Evolutionary conservation across 2,329 filamentous ascomycete species (phyloP), one percentile per base, ranked within the genome.

Genomic region (Microdochium nivale): DNA sequence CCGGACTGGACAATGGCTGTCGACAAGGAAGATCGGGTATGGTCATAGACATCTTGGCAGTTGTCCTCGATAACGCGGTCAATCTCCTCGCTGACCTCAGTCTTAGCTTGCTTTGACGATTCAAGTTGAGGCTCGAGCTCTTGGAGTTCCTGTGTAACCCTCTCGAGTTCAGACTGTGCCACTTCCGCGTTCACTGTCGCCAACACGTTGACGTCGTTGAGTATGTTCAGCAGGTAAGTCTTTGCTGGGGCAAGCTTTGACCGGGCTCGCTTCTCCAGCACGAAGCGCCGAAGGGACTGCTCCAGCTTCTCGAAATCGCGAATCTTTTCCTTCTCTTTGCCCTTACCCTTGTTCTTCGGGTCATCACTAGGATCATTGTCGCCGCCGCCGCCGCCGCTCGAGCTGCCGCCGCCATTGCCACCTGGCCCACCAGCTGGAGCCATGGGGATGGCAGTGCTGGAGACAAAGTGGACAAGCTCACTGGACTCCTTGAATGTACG

Each of bases 381-480:
- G 14, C 75, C 78, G n/a, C 78, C 81, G 40, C 77, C 79, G 32
- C 77, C 77, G 27, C 75, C 77, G 51, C 76, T 76, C 19, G 71
- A 68, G 46, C 73, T 74, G 35, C 77, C 78, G 40, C 78, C 77
- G 44, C 76, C 77, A 23, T 19, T 23, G 53, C 74, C 70, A 30
- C 78, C 78, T 9, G 75, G 76, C 32, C 76, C 78, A 35, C 75
- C 75, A n/a, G 78, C 75, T 10, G 83, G 79, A 1, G 77, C 78
- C 51, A 88, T 84, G 0, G 92, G 92, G 53, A 99, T 88, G 3
- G 91, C 91, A 65, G 96, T 96, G 65, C 92, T 97, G 2, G 94
- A 97, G 2, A 99, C 94, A 59, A 99, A 99, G 65, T 99, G 94
- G 3, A 99, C 94, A 8, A 99, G 76, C 63, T 99, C 94, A 2